Evolutionary conservation across 345 rosid genomes (phyloP), one percentile per base, ranked within the genome.

Genomic region (Theobroma cacao): DNA sequence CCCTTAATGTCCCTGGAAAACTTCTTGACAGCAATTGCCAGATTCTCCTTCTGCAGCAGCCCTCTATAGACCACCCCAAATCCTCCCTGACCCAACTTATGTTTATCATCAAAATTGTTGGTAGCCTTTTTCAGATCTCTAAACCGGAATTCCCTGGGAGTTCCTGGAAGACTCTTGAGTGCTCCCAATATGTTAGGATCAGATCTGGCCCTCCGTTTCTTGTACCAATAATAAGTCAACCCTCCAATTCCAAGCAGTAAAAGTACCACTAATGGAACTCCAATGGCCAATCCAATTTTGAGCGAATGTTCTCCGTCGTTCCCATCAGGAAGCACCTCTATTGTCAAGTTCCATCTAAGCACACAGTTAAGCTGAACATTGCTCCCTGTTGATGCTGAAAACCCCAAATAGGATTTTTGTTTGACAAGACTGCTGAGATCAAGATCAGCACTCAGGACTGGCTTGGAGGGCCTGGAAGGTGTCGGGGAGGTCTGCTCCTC

Each of bases 121-220:
- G 93, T 91, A 7, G 91, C 95, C 82, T 81, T 91, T 77, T 81
- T 89, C 77, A 91, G 84, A 66, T 86, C 91, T 28, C 68, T 75
- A 61, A 83, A 88, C 8, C 38, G 13, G 73, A 89, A 89, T 79
- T 88, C 90, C 84, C 83, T 86, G 2, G 88, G 90, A 53, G 85
- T 82, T 24, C 89, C 87, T 0, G 90, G 90, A 15, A 89, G 82
- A 45, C 88, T 84, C 85, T 87, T 86, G 2, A 91, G 80, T 3
- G 91, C 85, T 12, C 86, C 89, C 34, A 75, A 13, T 31, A 89
- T 72, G 17, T 82, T 85, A 20, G 85, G 85, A 43, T 83, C 84
- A 20, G 80, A 67, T 45, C 63, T 53, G 13, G 72, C 79, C 67
- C 58, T 76, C 71, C 84, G 65, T 78, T 31, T 82, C 75, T 48